phyloP scores from a whole-genome alignment of 225 moss, liverwort and hornwort species.

The Rhytidiadelphus loreus region DNA sequence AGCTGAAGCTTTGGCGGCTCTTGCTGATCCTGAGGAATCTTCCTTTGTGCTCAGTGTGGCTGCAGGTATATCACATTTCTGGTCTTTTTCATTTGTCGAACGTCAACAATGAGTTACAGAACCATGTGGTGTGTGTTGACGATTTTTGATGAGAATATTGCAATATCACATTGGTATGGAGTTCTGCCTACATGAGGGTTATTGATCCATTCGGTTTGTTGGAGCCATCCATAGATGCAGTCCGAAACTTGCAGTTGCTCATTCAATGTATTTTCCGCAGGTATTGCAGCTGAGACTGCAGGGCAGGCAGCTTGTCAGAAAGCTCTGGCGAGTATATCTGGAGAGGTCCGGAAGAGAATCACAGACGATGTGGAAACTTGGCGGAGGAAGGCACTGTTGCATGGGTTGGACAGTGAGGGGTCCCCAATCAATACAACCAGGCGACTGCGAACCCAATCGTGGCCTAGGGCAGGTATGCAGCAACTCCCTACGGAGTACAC shows the following conservation, averaged over 20 bases:
- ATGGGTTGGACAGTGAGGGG: constrained; percentile 32
- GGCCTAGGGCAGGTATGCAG: constrained; percentile 22
- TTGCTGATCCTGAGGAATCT: constrained; percentile 52
- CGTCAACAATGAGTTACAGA: background rate
- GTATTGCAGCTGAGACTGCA: constrained; percentile 66
- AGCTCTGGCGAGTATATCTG: constrained; percentile 60
- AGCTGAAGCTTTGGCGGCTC: constrained; percentile 58
- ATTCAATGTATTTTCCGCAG: constrained; percentile 4
- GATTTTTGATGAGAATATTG: background rate
- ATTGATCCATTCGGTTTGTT: background rate
- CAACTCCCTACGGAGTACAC: constrained; percentile 8
- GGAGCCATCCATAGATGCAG: background rate
- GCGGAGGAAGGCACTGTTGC: constrained; percentile 30
- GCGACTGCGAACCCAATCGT: constrained; percentile 34
- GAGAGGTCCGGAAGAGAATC: constrained; percentile 55
- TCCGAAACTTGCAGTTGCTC: background rate
- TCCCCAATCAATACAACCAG: constrained; percentile 13
- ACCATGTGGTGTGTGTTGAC: background rate
- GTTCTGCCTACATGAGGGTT: background rate
- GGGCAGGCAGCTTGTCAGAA: constrained; percentile 55
- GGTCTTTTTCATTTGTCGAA: background rate
- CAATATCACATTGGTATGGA: background rate
- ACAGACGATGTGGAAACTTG: constrained; percentile 51
- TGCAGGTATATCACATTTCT: constrained; percentile 30
- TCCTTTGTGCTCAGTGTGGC: constrained; percentile 57